Evolutionary conservation across 768 basidiomycete genomes (phyloP).

Genomic region (Rhodotorula sphaerocarpa): DNA sequence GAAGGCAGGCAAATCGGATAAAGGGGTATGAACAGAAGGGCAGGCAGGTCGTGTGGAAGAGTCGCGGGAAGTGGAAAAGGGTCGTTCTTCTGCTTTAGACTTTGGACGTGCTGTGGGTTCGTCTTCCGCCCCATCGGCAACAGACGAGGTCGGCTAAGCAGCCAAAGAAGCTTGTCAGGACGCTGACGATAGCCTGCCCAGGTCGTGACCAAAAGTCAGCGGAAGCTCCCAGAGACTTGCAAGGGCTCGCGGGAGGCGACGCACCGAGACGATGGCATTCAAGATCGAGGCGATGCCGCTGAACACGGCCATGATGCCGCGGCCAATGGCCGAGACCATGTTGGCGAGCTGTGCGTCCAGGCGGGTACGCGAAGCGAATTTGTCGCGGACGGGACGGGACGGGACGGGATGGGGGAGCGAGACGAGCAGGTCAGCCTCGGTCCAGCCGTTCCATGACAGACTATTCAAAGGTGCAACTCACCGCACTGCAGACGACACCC

Average conservation of each 20-base stretch:
- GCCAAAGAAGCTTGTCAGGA: conserved; percentile 1
- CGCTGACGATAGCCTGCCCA: neutral
- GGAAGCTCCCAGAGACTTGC: accelerated
- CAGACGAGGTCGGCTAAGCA: conserved; percentile 3
- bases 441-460: neutral
- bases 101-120: neutral
- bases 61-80: too few species aligned
- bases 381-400: neutral
- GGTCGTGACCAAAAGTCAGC: neutral
- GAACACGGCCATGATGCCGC: conserved; percentile 8
- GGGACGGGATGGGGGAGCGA: neutral
- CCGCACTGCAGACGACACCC: conserved; percentile 19
- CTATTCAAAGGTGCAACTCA: neutral
- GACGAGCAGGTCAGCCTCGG: too few species aligned
- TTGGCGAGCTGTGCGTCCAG: neutral
- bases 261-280: conserved; percentile 8
- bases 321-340: conserved; percentile 4
- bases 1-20: too few species aligned
- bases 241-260: neutral
- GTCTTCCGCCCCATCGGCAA: neutral
- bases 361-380: neutral
- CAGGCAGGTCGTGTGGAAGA: too few species aligned
- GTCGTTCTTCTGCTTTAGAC: neutral
- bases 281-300: conserved; percentile 1
- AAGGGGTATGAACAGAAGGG: too few species aligned